Evolutionary conservation across 2,329 filamentous ascomycete species (phyloP).

Genomic region (Penicillium sp.): DNA sequence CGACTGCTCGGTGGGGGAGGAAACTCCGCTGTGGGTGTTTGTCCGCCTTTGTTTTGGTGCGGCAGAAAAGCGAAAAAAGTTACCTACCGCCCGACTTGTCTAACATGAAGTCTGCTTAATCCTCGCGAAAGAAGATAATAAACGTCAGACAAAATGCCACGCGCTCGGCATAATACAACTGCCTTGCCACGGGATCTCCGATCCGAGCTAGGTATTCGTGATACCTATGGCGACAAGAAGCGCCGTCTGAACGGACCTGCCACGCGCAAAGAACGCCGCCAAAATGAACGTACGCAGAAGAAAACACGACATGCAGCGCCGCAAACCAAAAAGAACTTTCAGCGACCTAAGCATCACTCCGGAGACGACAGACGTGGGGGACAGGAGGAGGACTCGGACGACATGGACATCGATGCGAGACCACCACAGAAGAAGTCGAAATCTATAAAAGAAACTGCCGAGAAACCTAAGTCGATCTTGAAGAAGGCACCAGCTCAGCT

Average conservation of each 20-base stretch:
- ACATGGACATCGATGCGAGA: constrained; percentile 21
- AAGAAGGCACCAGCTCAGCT: constrained; percentile 34
- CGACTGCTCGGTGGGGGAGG: constrained; percentile 17
- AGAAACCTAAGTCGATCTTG: constrained; percentile 37
- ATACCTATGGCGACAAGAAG: constrained; percentile 37
- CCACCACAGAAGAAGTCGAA: constrained; percentile 22
- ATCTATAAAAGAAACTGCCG: constrained; percentile 23
- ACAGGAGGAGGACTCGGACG: constrained; percentile 30
- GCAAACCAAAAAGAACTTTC: constrained; percentile 18
- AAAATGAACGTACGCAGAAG: constrained; percentile 64
- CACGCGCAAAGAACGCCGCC: constrained; percentile 66
- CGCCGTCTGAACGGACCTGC: constrained; percentile 31
- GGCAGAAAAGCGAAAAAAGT: constrained; percentile 29
- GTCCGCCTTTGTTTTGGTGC: constrained; percentile 21
- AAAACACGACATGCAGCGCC: constrained; percentile 47
- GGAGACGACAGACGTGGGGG: constrained; percentile 27
- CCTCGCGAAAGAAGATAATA: background rate
- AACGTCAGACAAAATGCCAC: constrained; percentile 30
- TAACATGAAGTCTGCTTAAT: constrained; percentile 3
- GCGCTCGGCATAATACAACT: constrained; percentile 44
- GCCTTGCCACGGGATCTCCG: constrained; percentile 42
- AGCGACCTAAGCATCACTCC: constrained; percentile 10
- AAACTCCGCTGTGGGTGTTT: constrained; percentile 26
- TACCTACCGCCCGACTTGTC: constrained; percentile 18
- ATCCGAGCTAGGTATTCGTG: constrained; percentile 43